Evolutionary conservation across 1,284 basidiomycete genomes (phyloP), one percentile per base, ranked within the genome.

Genomic region (Sparassis latifolia): DNA sequence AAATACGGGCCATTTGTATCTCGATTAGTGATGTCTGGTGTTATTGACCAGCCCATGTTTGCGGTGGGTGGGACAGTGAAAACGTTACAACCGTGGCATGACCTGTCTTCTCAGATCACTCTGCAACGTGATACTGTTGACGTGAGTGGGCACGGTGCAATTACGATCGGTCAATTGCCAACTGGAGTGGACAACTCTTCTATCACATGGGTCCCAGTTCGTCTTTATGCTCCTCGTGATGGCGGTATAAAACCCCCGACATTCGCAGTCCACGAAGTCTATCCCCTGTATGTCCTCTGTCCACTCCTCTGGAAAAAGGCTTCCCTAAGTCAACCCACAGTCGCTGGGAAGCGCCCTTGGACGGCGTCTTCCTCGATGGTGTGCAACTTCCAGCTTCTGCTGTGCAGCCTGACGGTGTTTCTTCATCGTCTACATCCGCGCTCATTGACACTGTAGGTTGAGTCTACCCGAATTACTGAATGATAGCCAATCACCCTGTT

Each of bases 321-420:
- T 33, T 27, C 47, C 9, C 33, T 7, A 39, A 35, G 30, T 10
- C 39, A 30, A n/a, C n/a, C n/a, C n/a, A n/a, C 35, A 77, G 79
- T 29, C 75, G 77, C 5, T 83, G 80, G 82, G 81, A 83, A 56
- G 66, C 82, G 4, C 71, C 73, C 30, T 58, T 84, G 20, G 78
- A 80, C 49, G 77, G 69, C 44, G 76, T 83, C 5, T 80, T 69
- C 61, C 68, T 84, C 10, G 77, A 82, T 55, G 80, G 78, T 4
- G 58, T 72, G 57, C 62, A 63, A 50, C 63, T 84, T 2, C 69
- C 78, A 2, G 62, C 65, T 30, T 78, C 79, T 0, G 68, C 64
- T 32, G 60, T 72, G 4, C 61, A 69, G 7, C 64, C 69, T 4
- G 60, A 63, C 0, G 62, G 58, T 12, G 67, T 76, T 48, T 54